Evolutionary conservation across 2,329 filamentous ascomycete genomes (phyloP).

Genomic region (Cyphellophora attinorum): DNA sequence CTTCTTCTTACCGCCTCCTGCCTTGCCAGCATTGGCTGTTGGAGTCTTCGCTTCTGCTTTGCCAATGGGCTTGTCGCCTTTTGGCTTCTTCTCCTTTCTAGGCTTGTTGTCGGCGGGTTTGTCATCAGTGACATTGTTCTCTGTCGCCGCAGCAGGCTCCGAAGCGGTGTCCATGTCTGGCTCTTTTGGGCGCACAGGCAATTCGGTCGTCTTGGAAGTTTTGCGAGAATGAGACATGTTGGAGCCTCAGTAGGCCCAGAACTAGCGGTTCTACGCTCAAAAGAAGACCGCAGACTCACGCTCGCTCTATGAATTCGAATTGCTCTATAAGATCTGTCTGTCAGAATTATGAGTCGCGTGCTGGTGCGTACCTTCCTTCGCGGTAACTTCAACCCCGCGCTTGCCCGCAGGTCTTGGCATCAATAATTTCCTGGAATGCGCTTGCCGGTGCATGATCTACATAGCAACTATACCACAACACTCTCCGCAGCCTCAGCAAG

Average conservation of each 20-base stretch:
- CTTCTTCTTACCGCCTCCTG: conserved; percentile 28
- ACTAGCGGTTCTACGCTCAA: no score
- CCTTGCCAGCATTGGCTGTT: conserved; percentile 1
- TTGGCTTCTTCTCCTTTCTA: conserved; percentile 34
- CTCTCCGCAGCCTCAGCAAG: no score
- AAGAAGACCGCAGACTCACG: no score
- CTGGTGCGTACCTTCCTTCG: no score
- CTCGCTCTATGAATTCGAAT: no score
- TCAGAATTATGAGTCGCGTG: no score
- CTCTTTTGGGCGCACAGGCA: conserved; percentile 13
- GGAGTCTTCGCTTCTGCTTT: conserved; percentile 36
- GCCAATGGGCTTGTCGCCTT: conserved; percentile 30
- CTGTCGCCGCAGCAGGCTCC: background rate
- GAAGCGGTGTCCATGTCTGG: background rate
- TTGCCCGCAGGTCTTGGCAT: conserved; percentile 1
- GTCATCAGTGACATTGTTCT: background rate
- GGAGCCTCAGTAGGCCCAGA: no score
- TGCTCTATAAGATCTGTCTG: no score
- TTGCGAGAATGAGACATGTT: conserved; percentile 13
- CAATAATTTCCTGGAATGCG: conserved; percentile 1
- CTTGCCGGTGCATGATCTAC: background rate
- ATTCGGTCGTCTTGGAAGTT: conserved; percentile 10
- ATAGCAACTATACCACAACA: background rate
- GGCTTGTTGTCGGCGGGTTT: conserved; percentile 25
- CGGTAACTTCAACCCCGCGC: background rate